phyloP scores from a whole-genome alignment of 371 early-diverging fungal genomes.

The Funneliformis caledonium region DNA sequence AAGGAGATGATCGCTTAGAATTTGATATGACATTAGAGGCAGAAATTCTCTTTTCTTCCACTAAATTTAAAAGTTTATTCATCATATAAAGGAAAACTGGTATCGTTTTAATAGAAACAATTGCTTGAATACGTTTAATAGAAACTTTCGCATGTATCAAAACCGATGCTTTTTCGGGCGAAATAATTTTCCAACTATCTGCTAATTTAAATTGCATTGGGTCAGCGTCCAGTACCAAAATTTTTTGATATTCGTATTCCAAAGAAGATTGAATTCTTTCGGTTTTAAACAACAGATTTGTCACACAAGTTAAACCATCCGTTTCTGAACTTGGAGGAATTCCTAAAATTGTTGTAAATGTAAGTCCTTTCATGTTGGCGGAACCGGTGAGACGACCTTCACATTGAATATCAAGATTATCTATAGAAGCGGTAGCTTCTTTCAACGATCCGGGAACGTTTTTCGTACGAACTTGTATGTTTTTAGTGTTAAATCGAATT shows the following conservation, averaged over 20 bases:
- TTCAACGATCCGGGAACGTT: constrained; percentile 54
- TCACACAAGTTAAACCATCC: constrained; percentile 8
- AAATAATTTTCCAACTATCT: constrained; percentile 47
- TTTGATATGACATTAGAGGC: constrained; percentile 46
- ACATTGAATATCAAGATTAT: constrained; percentile 51
- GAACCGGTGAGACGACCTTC: constrained; percentile 68
- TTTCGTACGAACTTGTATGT: constrained; percentile 54
- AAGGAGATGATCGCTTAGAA: not conserved
- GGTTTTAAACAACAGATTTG: constrained; percentile 42
- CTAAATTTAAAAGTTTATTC: constrained; percentile 54
- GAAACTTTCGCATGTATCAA: constrained; percentile 41
- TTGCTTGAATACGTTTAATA: constrained; percentile 47
- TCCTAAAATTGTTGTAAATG: constrained; percentile 21
- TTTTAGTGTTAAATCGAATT: constrained; percentile 55
- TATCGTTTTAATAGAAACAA: constrained; percentile 65
- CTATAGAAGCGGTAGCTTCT: constrained; percentile 51
- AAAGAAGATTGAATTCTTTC: constrained; percentile 56
- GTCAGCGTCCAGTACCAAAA: constrained; percentile 56
- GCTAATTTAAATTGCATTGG: constrained; percentile 49
- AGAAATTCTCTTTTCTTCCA: constrained; percentile 62
- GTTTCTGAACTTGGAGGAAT: constrained; percentile 4
- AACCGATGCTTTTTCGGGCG: constrained; percentile 28
- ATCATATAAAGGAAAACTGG: constrained; percentile 67
- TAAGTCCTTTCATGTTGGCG: constrained; percentile 45
- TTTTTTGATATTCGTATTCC: constrained; percentile 75